Percentiles rank a stretch among this genome's conserved stretches.
phyloP scores from a whole-genome alignment of 2,329 filamentous ascomycete species.

The Pestalotiopsis sp. region DNA sequence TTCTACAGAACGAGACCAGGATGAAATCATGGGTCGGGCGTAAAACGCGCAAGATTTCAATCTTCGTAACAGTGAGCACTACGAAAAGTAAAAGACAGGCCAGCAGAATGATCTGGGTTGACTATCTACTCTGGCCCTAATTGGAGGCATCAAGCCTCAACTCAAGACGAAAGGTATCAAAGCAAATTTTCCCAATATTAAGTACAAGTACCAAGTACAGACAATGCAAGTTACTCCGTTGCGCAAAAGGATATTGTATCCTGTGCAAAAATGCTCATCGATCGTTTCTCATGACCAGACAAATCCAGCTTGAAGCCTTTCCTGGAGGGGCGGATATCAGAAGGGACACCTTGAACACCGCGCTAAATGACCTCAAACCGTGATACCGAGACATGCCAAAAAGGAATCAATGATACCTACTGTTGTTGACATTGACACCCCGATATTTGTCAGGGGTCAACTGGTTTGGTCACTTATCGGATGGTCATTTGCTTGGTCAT shows the following conservation, averaged over 20 bases:
- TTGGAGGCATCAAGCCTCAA: neutral
- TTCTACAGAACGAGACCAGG: no score
- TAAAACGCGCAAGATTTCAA: no score
- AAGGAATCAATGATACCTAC: constrained; percentile 18
- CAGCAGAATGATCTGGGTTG: neutral
- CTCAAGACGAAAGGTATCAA: neutral
- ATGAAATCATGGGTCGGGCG: no score
- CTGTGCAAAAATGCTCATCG: neutral
- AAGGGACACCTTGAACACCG: constrained; percentile 12
- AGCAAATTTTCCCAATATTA: constrained; percentile 4
- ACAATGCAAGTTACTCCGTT: constrained; percentile 4
- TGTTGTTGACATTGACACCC: constrained; percentile 14
- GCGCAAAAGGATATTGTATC: neutral
- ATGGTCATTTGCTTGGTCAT: constrained; percentile 97
- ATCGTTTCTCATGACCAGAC: constrained; percentile 15
- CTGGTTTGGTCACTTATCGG: constrained; percentile 53
- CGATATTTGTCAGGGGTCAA: constrained; percentile 9
- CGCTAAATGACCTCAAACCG: constrained; percentile 17
- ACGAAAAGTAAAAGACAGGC: neutral
- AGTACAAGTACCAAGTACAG: neutral
- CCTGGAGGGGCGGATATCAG: constrained; percentile 7
- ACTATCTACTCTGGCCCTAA: constrained; percentile 2
- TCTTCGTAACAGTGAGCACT: no score
- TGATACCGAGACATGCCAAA: constrained; percentile 17
- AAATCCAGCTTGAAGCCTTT: constrained; percentile 5